Conservation (phyloP, 257 asterid species). For the Gynochthodes officinalis region DNA sequence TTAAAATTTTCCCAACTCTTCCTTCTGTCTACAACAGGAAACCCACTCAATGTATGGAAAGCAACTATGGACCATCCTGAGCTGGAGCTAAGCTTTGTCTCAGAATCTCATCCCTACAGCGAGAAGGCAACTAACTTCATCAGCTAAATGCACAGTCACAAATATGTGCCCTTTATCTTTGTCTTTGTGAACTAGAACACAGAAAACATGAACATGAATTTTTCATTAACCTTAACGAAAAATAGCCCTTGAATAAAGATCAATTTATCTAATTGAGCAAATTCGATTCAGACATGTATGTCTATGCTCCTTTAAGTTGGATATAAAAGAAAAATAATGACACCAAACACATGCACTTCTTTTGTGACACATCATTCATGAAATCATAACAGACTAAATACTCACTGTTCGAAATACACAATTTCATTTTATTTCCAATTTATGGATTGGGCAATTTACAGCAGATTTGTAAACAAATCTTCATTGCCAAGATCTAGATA, state of each 20-base stretch:
- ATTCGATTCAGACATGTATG: not conserved
- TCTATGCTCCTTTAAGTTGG: not conserved
- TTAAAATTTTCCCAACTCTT: constrained; percentile 62
- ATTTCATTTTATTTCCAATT: not conserved
- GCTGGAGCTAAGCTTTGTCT: constrained; percentile 42
- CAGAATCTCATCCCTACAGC: constrained; percentile 54
- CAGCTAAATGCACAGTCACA: constrained; percentile 68
- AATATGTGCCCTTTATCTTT: constrained; percentile 68
- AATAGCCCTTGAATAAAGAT: not conserved
- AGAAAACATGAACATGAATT: constrained; percentile 20
- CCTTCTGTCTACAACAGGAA: constrained; percentile 61
- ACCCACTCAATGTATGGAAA: constrained; percentile 58
- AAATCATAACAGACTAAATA: no score
- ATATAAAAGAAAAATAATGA: not conserved
- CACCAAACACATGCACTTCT: not conserved
- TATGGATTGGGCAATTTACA: not conserved
- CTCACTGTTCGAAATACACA: no score
- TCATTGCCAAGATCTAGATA: not conserved
- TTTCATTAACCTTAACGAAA: not conserved
- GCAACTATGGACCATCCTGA: constrained; percentile 31
- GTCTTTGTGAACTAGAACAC: constrained; percentile 56
- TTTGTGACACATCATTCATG: not conserved
- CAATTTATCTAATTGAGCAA: not conserved
- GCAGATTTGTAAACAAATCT: not conserved
- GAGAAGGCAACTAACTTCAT: constrained; percentile 42